Evolutionary conservation across 345 rosid species (phyloP).

Genomic region (Euphorbia lathyris): DNA sequence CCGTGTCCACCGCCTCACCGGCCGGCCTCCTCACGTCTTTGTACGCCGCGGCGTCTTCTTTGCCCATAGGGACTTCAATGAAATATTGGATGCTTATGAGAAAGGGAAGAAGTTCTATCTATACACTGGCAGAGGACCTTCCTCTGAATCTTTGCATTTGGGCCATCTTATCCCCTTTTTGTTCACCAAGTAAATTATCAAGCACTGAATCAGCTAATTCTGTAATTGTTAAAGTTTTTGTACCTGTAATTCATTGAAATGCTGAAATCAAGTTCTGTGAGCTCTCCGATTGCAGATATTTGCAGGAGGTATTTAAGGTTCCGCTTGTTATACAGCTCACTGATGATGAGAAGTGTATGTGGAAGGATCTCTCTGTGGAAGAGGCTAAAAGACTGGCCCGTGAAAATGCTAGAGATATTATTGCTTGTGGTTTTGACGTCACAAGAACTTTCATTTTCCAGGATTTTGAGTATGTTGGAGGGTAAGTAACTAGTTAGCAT

Average conservation of each 20-base stretch:
- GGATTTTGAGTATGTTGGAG: slow-evolving; percentile 85
- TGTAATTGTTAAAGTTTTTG: neutral
- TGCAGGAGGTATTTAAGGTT: slow-evolving; percentile 89
- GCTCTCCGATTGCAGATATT: slow-evolving; percentile 34
- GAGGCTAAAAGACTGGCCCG: slow-evolving; percentile 89
- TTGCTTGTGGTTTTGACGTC: slow-evolving; percentile 92
- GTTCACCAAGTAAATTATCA: slow-evolving; percentile 72
- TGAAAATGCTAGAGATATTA: slow-evolving; percentile 91
- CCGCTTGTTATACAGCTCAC: slow-evolving; percentile 94
- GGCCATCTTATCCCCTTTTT: slow-evolving; percentile 94
- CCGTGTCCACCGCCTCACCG: slow-evolving; percentile 74
- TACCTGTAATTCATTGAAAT: neutral
- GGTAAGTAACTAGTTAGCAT: slow-evolving; percentile 42
- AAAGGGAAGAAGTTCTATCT: slow-evolving; percentile 79
- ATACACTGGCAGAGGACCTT: slow-evolving; percentile 94
- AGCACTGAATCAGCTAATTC: neutral
- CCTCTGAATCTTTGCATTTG: slow-evolving; percentile 87
- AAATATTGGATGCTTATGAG: slow-evolving; percentile 76
- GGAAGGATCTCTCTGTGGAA: slow-evolving; percentile 81
- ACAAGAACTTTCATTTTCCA: slow-evolving; percentile 85
- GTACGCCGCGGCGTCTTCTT: slow-evolving; percentile 94
- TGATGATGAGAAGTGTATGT: slow-evolving; percentile 88
- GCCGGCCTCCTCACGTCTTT: slow-evolving; percentile 69
- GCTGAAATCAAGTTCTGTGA: neutral
- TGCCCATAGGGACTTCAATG: slow-evolving; percentile 81